Base-by-base conservation (phyloP, 345 rosid species). In the Salix dunnii region DNA sequence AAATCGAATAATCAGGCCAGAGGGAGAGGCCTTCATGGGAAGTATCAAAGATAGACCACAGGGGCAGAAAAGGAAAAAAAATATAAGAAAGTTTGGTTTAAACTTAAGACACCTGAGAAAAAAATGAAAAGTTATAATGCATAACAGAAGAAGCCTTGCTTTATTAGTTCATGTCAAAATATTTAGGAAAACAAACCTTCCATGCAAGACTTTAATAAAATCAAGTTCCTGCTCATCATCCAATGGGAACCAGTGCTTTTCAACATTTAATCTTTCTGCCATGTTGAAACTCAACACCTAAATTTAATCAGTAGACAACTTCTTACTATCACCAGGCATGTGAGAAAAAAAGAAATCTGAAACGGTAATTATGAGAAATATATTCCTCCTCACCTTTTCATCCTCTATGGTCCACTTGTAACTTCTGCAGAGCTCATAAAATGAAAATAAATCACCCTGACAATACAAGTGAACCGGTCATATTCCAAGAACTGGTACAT, bases 361-460 rank as follows among this genome's bases (percentile, higher is more conserved):
- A 73, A 74, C 38, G 55, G 13, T 40, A 40, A 40, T 40, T 40
- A 40, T 40, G 43, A 40, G 43, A 40, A 40, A 40, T 40, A 21
- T 7, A 40, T 60, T 23, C 51, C 63, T 84, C 67, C 77, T 58
- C 46, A 94, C 99, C 95, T 89, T 78, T 77, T 87, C 90, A 89
- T 92, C 91, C 74, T 89, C 88, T 72, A 92, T 70, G 76, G 86
- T 86, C 99, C 99, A 92, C 72, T 70, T 84, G 84, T 86, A 94
- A 74, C 76, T 84, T 78, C 78, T 86, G 87, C 99, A 94, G 75
- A 90, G 88, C 87, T 88, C 97, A 81, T 90, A 91, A 70, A 92
- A 86, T 58, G 97, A 90, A 83, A 92, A 88, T 71, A 94, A 85
- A 75, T 89, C 85, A 25, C 94, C 99, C 99, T 94, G 91, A 84